Evolutionary conservation across 163 green algal genomes (phyloP).

Genomic region (Chloromonas sp.): DNA sequence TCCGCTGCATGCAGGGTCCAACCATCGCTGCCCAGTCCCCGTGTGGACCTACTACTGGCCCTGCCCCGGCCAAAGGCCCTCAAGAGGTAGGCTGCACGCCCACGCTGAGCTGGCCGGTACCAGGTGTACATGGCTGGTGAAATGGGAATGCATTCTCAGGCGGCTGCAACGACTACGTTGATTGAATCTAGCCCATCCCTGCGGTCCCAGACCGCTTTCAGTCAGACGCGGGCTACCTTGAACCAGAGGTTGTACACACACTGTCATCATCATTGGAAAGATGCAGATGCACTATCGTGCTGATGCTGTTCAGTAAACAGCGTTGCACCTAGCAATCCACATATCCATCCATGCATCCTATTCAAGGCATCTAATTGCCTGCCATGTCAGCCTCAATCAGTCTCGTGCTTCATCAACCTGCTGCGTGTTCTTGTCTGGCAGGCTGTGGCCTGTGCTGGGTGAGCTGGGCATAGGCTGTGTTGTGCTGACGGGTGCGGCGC

Average conservation of each 20-base stretch:
- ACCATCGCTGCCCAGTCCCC: neutral
- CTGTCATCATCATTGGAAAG: neutral
- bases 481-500: slow-evolving; percentile 1
- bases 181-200: no score
- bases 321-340: neutral
- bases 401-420: neutral
- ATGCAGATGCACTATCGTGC: neutral
- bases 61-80: slow-evolving; percentile 5
- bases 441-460: slow-evolving; percentile 8
- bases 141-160: neutral
- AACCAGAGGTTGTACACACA: no score
- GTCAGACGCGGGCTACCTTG: no score
- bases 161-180: no score
- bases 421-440: neutral
- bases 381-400: neutral
- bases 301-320: neutral
- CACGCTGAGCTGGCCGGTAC: neutral
- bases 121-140: neutral
- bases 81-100: neutral
- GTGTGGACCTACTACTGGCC: slow-evolving; percentile 1
- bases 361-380: neutral
- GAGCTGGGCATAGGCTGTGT: slow-evolving; percentile 6
- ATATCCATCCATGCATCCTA: no score
- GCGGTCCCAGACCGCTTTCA: no score
- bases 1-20: neutral